Conservation (phyloP, 108 stramenopile species). For the Skeletonema menzelii region DNA sequence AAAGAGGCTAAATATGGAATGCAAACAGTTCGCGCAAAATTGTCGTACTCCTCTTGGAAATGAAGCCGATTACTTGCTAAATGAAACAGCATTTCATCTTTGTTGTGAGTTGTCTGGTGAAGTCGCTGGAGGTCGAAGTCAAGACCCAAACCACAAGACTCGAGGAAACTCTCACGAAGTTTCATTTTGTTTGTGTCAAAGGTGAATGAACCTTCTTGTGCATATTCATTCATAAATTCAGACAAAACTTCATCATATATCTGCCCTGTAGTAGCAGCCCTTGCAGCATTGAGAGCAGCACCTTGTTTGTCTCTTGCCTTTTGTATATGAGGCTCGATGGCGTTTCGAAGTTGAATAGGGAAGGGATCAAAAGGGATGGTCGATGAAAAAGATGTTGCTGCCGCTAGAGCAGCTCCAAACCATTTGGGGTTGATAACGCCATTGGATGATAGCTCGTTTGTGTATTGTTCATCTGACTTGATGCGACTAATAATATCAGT, state of each 20-base stretch:
- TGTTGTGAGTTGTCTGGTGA: slow-evolving; percentile 24
- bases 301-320: slow-evolving; percentile 46
- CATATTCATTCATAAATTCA: not conserved
- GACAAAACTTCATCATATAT: slow-evolving; percentile 6
- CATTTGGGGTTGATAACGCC: slow-evolving; percentile 42
- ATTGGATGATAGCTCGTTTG: slow-evolving; percentile 1
- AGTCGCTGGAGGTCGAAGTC: slow-evolving; percentile 46
- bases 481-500: slow-evolving; percentile 63
- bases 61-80: slow-evolving; percentile 19
- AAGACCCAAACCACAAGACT: slow-evolving; percentile 10
- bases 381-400: slow-evolving; percentile 45
- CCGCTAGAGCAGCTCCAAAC: slow-evolving; percentile 58
- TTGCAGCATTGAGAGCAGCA: slow-evolving; percentile 47
- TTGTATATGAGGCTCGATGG: slow-evolving; percentile 58
- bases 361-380: slow-evolving; percentile 57
- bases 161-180: slow-evolving; percentile 40
- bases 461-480: not conserved
- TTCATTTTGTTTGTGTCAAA: slow-evolving; percentile 22
- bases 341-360: slow-evolving; percentile 41
- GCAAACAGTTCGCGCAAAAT: slow-evolving; percentile 56
- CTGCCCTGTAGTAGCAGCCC: slow-evolving; percentile 32
- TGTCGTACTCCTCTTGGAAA: slow-evolving; percentile 54
- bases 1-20: slow-evolving; percentile 35
- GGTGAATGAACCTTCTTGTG: slow-evolving; percentile 38
- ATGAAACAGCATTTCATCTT: slow-evolving; percentile 41